Percentiles rank a stretch among this genome's conserved stretches.
Conservation (phyloP, 495 filamentous ascomycete genomes). For the Penicillium salamii region DNA sequence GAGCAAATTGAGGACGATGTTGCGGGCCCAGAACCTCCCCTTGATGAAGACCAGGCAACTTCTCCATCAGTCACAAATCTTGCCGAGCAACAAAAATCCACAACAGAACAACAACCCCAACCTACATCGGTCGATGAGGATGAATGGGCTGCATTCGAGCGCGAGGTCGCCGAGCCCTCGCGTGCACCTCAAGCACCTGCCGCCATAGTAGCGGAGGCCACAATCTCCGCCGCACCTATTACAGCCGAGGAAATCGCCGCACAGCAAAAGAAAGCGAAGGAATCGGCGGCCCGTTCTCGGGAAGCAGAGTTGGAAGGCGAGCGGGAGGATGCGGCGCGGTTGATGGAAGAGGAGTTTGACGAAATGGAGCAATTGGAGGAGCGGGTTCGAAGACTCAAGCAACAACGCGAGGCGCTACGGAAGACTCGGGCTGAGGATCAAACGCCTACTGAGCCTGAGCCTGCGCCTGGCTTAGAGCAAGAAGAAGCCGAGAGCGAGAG, state of each 20-base stretch:
- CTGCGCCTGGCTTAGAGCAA: slow-evolving; percentile 13
- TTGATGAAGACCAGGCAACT: slow-evolving; percentile 16
- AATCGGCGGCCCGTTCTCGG: slow-evolving; percentile 37
- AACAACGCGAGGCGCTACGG: slow-evolving; percentile 61
- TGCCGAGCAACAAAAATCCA: slow-evolving; percentile 12
- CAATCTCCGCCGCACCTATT: slow-evolving; percentile 67
- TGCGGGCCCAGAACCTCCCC: slow-evolving; percentile 26
- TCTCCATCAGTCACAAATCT: slow-evolving; percentile 8
- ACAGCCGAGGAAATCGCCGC: slow-evolving; percentile 70
- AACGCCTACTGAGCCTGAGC: slow-evolving; percentile 36
- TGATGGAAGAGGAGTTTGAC: slow-evolving; percentile 85
- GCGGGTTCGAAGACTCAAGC: slow-evolving; percentile 71
- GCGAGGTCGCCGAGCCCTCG: slow-evolving; percentile 66
- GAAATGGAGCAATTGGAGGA: slow-evolving; percentile 90
- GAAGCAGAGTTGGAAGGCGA: slow-evolving; percentile 74
- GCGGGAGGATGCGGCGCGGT: slow-evolving; percentile 78
- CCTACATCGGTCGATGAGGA: slow-evolving; percentile 63
- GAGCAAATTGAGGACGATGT: slow-evolving; percentile 30
- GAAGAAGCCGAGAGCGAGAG: slow-evolving; percentile 22
- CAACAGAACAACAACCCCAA: slow-evolving; percentile 10
- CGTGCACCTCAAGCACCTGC: slow-evolving; percentile 32
- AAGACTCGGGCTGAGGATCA: slow-evolving; percentile 34
- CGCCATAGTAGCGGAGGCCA: slow-evolving; percentile 36
- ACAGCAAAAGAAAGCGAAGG: slow-evolving; percentile 57
- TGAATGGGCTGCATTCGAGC: slow-evolving; percentile 89